These are phyloP conservation scores for Arthrinium phaeospermum DNA, from an alignment of 2,329 filamentous ascomycete species.

Conservation along the genomic window DNA sequence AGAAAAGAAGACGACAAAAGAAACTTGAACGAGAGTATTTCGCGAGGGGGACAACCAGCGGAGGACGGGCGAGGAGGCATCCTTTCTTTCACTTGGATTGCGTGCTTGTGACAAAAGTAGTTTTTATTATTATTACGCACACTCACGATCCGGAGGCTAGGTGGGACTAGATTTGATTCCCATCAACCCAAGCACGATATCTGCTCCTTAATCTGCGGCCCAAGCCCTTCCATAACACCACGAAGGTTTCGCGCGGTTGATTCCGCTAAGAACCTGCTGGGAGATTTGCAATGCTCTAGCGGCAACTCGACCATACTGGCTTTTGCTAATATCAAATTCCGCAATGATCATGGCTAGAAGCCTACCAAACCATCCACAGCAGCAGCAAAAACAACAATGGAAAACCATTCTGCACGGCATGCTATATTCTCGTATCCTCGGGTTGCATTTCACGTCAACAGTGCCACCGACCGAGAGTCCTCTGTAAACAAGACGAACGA, in stretches of 20 bases:
- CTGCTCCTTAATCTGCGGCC: slow-evolving; percentile 5
- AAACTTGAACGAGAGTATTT: background rate
- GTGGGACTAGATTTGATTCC: background rate
- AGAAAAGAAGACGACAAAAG: slow-evolving; percentile 24
- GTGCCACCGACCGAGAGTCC: background rate
- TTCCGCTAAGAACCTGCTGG: background rate
- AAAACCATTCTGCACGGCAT: background rate
- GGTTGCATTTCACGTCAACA: background rate
- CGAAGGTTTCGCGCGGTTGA: slow-evolving; percentile 2
- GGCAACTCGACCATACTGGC: background rate
- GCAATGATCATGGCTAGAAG: background rate
- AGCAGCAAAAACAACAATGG: too few species aligned
- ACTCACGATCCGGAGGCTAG: background rate
- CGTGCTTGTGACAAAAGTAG: background rate
- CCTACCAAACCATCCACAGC: background rate
- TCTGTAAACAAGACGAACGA: background rate
- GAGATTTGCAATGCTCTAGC: background rate
- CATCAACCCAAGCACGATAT: background rate
- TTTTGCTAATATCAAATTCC: background rate
- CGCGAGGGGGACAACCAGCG: background rate
- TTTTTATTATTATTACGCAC: background rate
- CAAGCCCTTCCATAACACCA: background rate
- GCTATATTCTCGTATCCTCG: background rate
- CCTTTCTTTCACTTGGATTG: background rate
- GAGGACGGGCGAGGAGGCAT: background rate